Evolutionary conservation across 306 rosid genomes (phyloP).

Genomic region (Fragaria iinumae): DNA sequence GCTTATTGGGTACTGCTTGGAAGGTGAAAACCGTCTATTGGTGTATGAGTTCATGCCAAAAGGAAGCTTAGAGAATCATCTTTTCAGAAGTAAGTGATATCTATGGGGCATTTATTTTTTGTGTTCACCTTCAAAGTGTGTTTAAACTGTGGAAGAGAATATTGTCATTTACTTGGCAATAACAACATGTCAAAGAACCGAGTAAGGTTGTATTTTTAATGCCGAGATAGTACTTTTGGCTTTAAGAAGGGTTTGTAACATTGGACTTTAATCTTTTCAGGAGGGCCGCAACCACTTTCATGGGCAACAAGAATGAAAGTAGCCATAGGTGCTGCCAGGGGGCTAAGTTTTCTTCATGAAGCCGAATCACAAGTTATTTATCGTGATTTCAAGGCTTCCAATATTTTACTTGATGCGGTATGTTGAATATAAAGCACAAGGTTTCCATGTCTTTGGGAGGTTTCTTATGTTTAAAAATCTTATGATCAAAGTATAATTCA

Average conservation of each 20-base stretch:
- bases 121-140: constrained; percentile 1
- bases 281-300: constrained; percentile 87
- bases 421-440: constrained; percentile 18
- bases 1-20: constrained; percentile 88
- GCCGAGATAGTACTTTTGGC: background rate
- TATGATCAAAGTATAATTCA: background rate
- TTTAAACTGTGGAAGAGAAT: background rate
- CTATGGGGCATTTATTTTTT: background rate
- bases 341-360: constrained; percentile 90
- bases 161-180: background rate
- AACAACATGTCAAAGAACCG: background rate
- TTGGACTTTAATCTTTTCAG: constrained; percentile 36
- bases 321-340: constrained; percentile 89
- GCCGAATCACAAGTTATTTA: constrained; percentile 90
- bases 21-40: constrained; percentile 82
- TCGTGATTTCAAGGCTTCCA: constrained; percentile 96
- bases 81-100: constrained; percentile 72
- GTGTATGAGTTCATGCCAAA: constrained; percentile 95
- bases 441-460: background rate
- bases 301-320: constrained; percentile 93
- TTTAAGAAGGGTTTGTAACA: constrained; percentile 6
- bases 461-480: background rate
- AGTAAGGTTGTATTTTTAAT: background rate
- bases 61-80: constrained; percentile 95
- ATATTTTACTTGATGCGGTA: constrained; percentile 87